Percentiles rank a stretch among this genome's conserved stretches.
Evolutionary conservation across 331 rosid species (phyloP).

Genomic region (Saraca asoca): DNA sequence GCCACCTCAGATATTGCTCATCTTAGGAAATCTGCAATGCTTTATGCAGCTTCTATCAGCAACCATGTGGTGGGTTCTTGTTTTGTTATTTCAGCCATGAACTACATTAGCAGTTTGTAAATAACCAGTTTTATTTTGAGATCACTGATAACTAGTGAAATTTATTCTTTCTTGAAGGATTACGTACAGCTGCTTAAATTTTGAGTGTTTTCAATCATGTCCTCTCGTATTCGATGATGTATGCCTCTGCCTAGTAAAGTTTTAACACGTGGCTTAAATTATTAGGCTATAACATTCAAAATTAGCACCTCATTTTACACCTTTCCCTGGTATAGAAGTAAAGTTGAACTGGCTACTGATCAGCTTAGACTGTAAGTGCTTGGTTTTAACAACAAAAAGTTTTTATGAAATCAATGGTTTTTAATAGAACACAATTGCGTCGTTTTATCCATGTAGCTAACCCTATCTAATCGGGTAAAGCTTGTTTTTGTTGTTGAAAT

Average conservation of each 20-base stretch:
- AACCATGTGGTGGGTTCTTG: conserved; percentile 72
- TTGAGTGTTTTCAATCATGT: too few relatives aligned
- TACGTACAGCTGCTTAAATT: not conserved
- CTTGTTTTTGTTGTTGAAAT: not conserved
- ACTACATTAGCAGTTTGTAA: not conserved
- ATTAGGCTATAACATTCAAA: not conserved
- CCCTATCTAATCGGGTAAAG: too few relatives aligned
- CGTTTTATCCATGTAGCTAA: too few relatives aligned
- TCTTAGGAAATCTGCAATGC: conserved; percentile 80
- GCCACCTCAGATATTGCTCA: conserved; percentile 88
- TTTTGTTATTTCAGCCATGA: not conserved
- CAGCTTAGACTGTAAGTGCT: not conserved
- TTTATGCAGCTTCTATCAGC: conserved; percentile 80
- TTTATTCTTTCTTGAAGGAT: not conserved
- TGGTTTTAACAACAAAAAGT: not conserved
- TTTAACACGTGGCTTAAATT: not conserved
- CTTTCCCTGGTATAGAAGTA: not conserved
- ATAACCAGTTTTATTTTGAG: not conserved
- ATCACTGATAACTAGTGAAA: conserved; percentile 1
- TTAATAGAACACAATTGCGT: too few relatives aligned
- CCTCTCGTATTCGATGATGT: too few relatives aligned
- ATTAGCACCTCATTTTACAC: too few relatives aligned
- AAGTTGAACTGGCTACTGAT: not conserved
- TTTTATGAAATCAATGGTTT: not conserved
- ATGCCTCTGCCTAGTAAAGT: not conserved